A percentile compares a stretch with the other conserved stretches of the same genome.
phyloP scores from a whole-genome alignment of 108 stramenopile genomes.

The Discostella pseudostelligera region DNA sequence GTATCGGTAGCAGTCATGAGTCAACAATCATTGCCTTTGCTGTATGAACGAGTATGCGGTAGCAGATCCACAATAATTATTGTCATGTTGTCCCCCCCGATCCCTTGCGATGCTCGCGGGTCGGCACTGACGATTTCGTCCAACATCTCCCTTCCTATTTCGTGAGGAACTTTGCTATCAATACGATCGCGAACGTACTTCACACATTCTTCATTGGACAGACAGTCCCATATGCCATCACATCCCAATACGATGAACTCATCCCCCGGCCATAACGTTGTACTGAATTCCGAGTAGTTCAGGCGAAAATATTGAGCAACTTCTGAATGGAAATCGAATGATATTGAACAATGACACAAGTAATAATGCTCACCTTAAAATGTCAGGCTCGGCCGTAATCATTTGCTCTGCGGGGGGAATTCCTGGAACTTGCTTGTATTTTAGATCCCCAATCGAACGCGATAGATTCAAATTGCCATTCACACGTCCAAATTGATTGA shows the following conservation, averaged over 20 bases:
- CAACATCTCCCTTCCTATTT: constrained; percentile 82
- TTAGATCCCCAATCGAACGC: constrained; percentile 95
- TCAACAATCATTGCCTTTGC: constrained; percentile 14
- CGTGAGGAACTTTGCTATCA: constrained; percentile 55
- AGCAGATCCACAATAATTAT: constrained; percentile 85
- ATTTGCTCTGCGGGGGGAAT: constrained; percentile 78
- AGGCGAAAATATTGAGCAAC: constrained; percentile 19
- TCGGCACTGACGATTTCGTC: constrained; percentile 82
- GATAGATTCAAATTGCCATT: constrained; percentile 96
- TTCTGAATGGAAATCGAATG: constrained; percentile 3
- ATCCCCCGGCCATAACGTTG: constrained; percentile 54
- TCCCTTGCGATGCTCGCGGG: constrained; percentile 87
- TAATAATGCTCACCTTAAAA: constrained; percentile 57
- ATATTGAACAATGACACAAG: constrained; percentile 2
- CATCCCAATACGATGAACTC: constrained; percentile 94
- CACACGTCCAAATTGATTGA: constrained; percentile 93
- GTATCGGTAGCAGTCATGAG: too few species aligned
- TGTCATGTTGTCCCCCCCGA: constrained; percentile 95
- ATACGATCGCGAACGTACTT: constrained; percentile 86
- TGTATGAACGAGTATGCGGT: constrained; percentile 50
- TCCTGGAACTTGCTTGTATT: constrained; percentile 91
- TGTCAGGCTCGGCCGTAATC: constrained; percentile 91
- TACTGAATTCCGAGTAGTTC: constrained; percentile 5
- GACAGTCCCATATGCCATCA: constrained; percentile 98
- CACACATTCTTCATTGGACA: constrained; percentile 89